A percentile compares a stretch with the other conserved stretches of the same genome.
phyloP scores from a whole-genome alignment of 768 basidiomycete genomes.

The Suillus paluster region DNA sequence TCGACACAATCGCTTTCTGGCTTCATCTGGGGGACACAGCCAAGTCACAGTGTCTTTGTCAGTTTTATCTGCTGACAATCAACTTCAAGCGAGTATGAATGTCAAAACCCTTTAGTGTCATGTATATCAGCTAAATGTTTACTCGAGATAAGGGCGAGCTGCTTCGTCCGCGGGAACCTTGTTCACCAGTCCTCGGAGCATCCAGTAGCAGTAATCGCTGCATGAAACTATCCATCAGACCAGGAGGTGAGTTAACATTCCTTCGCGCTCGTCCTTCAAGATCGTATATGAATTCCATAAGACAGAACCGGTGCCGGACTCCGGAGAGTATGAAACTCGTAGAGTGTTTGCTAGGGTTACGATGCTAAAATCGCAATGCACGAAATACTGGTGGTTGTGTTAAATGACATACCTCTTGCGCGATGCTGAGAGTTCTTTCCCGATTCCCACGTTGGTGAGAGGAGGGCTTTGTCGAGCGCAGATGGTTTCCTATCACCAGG shows the following conservation, averaged over 20 bases:
- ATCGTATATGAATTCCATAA: neutral
- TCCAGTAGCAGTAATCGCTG: neutral
- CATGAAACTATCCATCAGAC: neutral
- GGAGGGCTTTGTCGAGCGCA: no score
- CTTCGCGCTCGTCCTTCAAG: neutral
- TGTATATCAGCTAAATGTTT: no score
- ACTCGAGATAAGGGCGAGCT: neutral
- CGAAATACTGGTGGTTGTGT: neutral
- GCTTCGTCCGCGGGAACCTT: neutral
- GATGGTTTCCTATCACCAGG: no score
- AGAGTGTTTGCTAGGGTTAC: neutral
- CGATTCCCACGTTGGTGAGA: no score
- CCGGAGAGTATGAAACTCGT: neutral
- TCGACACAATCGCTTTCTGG: conserved; percentile 15
- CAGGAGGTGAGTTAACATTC: no score
- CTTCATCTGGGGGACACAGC: neutral
- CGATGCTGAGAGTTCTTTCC: neutral
- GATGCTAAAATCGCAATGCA: neutral
- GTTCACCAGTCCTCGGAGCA: neutral
- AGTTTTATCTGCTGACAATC: neutral
- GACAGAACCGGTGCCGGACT: neutral
- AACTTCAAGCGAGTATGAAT: no score
- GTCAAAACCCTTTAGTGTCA: no score
- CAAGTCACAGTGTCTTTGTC: neutral
- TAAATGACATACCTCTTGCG: neutral